Evolutionary conservation across 73 alveolate species (phyloP).

Genomic region (Uronychia binucleata): DNA sequence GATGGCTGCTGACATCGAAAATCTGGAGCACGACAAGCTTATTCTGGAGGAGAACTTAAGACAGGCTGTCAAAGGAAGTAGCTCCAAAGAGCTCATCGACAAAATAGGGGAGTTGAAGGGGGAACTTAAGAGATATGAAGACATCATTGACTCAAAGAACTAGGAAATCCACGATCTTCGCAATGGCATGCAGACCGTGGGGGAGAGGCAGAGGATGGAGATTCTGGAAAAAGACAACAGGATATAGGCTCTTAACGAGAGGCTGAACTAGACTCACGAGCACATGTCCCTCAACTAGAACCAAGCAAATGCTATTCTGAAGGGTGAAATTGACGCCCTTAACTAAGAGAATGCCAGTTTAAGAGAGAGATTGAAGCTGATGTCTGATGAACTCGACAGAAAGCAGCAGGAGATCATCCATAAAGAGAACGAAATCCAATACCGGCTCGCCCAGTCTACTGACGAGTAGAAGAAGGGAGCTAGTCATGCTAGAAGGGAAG

Average conservation of each 20-base stretch:
- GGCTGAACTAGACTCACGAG: not conserved
- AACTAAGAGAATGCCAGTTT: slow-evolving; percentile 21
- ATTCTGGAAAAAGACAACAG: not conserved
- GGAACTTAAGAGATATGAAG: not conserved
- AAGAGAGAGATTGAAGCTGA: slow-evolving; percentile 19
- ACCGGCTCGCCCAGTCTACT: not conserved
- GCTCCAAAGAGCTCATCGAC: not conserved
- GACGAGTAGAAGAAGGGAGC: not conserved
- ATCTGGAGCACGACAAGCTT: not conserved
- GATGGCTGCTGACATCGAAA: slow-evolving; percentile 1
- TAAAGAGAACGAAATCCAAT: slow-evolving; percentile 4
- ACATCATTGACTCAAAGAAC: not conserved
- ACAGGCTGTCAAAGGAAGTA: not conserved
- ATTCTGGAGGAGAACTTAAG: slow-evolving; percentile 14
- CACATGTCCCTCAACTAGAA: not conserved
- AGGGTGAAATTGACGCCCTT: slow-evolving; percentile 26
- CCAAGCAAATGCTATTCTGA: slow-evolving; percentile 1
- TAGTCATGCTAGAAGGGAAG: not conserved
- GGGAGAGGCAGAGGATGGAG: slow-evolving; percentile 5
- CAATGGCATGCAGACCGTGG: slow-evolving; percentile 1
- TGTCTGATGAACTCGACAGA: slow-evolving; percentile 21
- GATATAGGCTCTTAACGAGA: slow-evolving; percentile 1
- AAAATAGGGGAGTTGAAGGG: not conserved
- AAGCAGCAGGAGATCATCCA: not conserved
- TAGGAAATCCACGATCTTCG: not conserved